Percentiles rank a stretch among this genome's conserved stretches.
These are phyloP conservation scores for Orbilia ellipsospora DNA, from an alignment of 2,329 filamentous ascomycete species.

Conservation along the genomic window DNA sequence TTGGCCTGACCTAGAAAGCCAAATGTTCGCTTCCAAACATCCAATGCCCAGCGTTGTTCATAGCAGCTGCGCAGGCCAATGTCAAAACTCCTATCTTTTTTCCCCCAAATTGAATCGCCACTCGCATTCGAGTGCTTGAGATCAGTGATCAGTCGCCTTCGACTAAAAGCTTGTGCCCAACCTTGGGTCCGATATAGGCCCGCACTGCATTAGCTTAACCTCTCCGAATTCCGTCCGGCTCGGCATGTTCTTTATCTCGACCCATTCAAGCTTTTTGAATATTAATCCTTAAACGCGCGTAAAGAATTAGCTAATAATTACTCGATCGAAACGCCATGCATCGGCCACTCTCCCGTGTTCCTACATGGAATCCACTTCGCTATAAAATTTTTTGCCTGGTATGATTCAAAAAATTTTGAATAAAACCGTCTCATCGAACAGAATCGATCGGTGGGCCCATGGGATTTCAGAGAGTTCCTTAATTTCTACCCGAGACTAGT, in stretches of 20 bases:
- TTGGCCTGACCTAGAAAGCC: neutral
- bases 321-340: conserved; percentile 47
- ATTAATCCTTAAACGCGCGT: conserved; percentile 34
- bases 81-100: no score
- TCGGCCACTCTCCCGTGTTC: neutral
- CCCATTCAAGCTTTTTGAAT: neutral
- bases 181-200: neutral
- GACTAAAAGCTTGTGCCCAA: neutral
- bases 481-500: conserved; percentile 56
- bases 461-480: conserved; percentile 6
- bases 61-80: no score
- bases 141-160: conserved; percentile 1
- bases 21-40: conserved; percentile 19
- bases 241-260: conserved; percentile 7
- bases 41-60: no score
- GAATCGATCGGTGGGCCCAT: neutral
- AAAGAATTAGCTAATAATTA: conserved; percentile 54
- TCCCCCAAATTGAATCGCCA: no score
- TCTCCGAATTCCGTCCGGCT: conserved; percentile 52
- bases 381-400: conserved; percentile 3
- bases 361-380: neutral
- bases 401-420: neutral
- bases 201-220: conserved; percentile 3
- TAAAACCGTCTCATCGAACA: conserved; percentile 11
- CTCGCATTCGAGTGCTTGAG: no score